Percentiles rank a stretch among this genome's conserved stretches.
These are phyloP conservation scores for Irpex sp. DNA, from an alignment of 1,284 basidiomycete genomes.

Conservation along the genomic window DNA sequence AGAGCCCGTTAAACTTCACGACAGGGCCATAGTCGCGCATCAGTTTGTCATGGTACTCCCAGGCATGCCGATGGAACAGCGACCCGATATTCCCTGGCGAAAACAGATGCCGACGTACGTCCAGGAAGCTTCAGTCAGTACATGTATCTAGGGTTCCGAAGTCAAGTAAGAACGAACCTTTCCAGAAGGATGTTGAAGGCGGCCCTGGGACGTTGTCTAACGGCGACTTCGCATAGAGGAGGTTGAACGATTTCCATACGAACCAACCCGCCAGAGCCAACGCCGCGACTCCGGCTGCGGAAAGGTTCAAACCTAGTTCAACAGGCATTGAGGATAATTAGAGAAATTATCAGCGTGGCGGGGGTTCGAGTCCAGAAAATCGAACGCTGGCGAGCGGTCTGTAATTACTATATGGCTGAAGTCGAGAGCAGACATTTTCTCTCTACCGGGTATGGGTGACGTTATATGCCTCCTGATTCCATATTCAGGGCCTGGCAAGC, in stretches of 20 bases:
- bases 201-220: constrained; percentile 5
- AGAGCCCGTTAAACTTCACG: not conserved
- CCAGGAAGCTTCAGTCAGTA: not conserved
- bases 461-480: too few species aligned
- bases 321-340: too few species aligned
- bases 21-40: constrained; percentile 1
- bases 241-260: not conserved
- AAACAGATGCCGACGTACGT: not conserved
- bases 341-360: too few species aligned
- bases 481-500: too few species aligned
- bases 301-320: not conserved
- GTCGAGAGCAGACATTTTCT: too few species aligned
- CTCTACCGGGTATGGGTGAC: too few species aligned
- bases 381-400: too few species aligned
- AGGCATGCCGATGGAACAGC: not conserved
- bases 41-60: constrained; percentile 5
- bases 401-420: too few species aligned
- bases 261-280: not conserved
- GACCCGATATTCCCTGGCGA: not conserved
- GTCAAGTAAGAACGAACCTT: not conserved
- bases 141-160: not conserved
- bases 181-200: not conserved
- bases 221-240: not conserved
- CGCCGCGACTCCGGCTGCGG: not conserved
- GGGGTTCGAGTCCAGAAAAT: too few species aligned